phyloP scores from a whole-genome alignment of 345 rosid species.

The Raphanus raphanistrum region DNA sequence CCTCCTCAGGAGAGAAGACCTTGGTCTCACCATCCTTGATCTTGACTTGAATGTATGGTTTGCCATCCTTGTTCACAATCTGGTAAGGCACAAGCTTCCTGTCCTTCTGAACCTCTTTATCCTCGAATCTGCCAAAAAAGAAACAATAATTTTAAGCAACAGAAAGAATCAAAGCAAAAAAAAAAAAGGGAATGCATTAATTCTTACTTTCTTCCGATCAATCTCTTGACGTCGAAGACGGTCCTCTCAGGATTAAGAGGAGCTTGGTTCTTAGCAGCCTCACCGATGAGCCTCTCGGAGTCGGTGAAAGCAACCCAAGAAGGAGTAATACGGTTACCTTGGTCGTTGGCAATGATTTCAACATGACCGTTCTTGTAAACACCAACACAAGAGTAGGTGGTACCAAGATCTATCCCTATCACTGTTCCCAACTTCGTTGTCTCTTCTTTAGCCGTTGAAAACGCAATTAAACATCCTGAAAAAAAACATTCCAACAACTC shows the following conservation, averaged over 20 bases:
- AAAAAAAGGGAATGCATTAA: not conserved
- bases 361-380: conserved; percentile 97
- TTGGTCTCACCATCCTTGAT: conserved; percentile 95
- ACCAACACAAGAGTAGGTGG: conserved; percentile 96
- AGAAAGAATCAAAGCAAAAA: not conserved
- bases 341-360: conserved; percentile 96
- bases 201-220: conserved; percentile 87
- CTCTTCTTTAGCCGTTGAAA: conserved; percentile 57
- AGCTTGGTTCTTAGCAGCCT: conserved; percentile 98
- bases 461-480: conserved; percentile 51
- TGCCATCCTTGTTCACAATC: conserved; percentile 89
- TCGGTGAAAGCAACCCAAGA: conserved; percentile 98
- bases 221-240: conserved; percentile 88
- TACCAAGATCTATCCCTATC: conserved; percentile 94
- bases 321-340: conserved; percentile 97
- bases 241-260: conserved; percentile 89
- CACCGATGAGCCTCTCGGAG: conserved; percentile 87
- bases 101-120: conserved; percentile 92
- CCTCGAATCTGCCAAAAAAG: conserved; percentile 62
- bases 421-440: conserved; percentile 85
- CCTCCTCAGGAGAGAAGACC: conserved; percentile 93
- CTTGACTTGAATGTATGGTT: conserved; percentile 88
- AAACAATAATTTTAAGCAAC: not conserved
- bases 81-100: conserved; percentile 89
- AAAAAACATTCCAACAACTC: not conserved